phyloP scores from a whole-genome alignment of 2,329 filamentous ascomycete species.

The Epichloe bromicola region DNA sequence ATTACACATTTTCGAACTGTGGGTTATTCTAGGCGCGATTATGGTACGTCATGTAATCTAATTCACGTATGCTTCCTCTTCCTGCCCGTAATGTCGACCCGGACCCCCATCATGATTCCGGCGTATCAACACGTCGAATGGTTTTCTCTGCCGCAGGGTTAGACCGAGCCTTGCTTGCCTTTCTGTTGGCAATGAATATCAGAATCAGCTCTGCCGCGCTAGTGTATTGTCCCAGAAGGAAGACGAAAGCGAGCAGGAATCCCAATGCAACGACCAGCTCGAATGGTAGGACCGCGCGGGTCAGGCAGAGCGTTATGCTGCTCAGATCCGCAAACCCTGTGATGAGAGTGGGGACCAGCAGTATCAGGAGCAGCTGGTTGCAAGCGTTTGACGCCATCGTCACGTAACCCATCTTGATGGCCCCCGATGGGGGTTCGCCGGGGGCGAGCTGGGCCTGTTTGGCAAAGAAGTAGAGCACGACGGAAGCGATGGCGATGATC shows the following conservation, averaged over 20 bases:
- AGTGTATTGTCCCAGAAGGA: slow-evolving; percentile 12
- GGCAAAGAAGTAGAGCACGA: slow-evolving; percentile 13
- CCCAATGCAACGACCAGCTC: slow-evolving; percentile 14
- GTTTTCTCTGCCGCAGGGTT: background rate
- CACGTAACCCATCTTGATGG: background rate
- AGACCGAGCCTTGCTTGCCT: background rate
- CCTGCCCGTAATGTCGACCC: too few species aligned
- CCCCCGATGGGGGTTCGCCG: background rate
- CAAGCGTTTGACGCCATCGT: slow-evolving; percentile 7
- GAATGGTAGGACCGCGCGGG: slow-evolving; percentile 14
- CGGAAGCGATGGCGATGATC: slow-evolving; percentile 13
- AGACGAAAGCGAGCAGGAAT: slow-evolving; percentile 12
- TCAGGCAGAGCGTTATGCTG: slow-evolving; percentile 15
- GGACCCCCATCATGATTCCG: background rate
- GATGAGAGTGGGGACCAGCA: slow-evolving; percentile 12
- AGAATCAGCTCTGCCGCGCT: slow-evolving; percentile 12
- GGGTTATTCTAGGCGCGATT: too few species aligned
- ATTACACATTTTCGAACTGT: too few species aligned
- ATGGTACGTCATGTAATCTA: too few species aligned
- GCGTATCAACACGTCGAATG: background rate
- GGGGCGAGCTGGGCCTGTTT: slow-evolving; percentile 7
- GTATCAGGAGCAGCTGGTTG: slow-evolving; percentile 16
- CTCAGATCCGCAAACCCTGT: slow-evolving; percentile 18
- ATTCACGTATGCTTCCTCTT: too few species aligned
- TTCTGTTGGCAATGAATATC: slow-evolving; percentile 1